Percentiles rank a stretch among this genome's conserved stretches.
phyloP scores from a whole-genome alignment of 139 green algal species.

The Medakamo hakoo region DNA sequence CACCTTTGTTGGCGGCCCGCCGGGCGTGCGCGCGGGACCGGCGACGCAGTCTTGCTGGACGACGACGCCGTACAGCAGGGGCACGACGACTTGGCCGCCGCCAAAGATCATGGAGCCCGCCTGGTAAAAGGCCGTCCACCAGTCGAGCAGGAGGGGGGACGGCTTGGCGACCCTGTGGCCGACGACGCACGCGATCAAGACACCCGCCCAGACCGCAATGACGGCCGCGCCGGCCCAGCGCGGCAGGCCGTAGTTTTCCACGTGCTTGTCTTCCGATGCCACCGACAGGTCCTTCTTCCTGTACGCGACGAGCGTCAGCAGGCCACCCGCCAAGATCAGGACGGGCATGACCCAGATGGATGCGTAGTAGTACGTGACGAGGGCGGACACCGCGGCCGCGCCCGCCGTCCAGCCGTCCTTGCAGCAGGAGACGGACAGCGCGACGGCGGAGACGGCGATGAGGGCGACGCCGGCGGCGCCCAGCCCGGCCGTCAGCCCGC shows the following conservation, averaged over 20 bases:
- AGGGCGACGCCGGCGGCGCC: constrained; percentile 36
- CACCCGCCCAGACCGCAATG: constrained; percentile 32
- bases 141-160: no score
- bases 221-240: constrained; percentile 29
- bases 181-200: constrained; percentile 31
- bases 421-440: constrained; percentile 54
- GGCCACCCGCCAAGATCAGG: constrained; percentile 37
- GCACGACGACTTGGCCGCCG: constrained; percentile 83
- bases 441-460: constrained; percentile 56
- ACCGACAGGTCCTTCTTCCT: constrained; percentile 20
- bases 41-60: constrained; percentile 19
- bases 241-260: constrained; percentile 45
- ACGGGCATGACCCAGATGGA: constrained; percentile 60
- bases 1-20: not conserved
- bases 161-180: constrained; percentile 10
- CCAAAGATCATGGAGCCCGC: constrained; percentile 86
- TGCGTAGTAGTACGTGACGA: constrained; percentile 55
- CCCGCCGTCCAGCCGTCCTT: constrained; percentile 19
- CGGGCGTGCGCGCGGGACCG: not conserved
- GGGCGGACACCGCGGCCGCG: constrained; percentile 19
- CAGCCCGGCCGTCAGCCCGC: constrained; percentile 25
- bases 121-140: constrained; percentile 75
- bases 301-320: constrained; percentile 30
- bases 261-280: constrained; percentile 11
- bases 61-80: constrained; percentile 66